Conservation (phyloP, 768 basidiomycete genomes). For the Lactifluus subvellereus region DNA sequence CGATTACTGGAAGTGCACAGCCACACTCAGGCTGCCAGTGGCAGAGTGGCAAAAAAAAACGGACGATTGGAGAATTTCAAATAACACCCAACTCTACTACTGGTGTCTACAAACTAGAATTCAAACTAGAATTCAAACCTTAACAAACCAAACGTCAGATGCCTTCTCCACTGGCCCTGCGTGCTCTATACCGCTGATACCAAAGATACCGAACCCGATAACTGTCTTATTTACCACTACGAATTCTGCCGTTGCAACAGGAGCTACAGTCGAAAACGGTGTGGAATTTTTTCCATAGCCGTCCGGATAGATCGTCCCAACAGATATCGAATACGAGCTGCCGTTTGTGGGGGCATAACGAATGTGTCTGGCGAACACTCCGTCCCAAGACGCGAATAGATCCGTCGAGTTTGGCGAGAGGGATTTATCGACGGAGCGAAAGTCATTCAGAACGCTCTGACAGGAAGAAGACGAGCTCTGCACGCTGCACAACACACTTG, state of each 20-base stretch:
- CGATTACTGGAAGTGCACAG: too few species aligned
- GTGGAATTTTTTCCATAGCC: slow-evolving; percentile 18
- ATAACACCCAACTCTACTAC: neutral
- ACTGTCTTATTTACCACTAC: neutral
- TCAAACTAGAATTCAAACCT: neutral
- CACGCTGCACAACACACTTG: too few species aligned
- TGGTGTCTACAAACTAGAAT: too few species aligned
- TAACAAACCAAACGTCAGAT: slow-evolving; percentile 13
- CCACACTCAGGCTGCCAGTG: neutral
- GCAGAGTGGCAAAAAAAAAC: neutral
- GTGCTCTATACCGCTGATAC: too few species aligned
- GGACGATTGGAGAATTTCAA: neutral
- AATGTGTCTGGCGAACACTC: neutral
- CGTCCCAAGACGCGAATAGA: slow-evolving; percentile 1
- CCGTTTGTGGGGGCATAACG: neutral
- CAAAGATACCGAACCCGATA: slow-evolving; percentile 5
- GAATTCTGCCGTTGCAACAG: neutral
- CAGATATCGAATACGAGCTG: neutral
- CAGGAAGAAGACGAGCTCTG: too few species aligned
- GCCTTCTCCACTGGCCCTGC: neutral
- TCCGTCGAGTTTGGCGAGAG: neutral
- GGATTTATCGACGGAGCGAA: too few species aligned
- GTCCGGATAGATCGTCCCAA: slow-evolving; percentile 7
- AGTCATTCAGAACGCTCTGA: too few species aligned
- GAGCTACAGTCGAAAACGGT: neutral